A percentile compares a stretch with the other conserved stretches of the same genome.
Evolutionary conservation across 139 green algal genomes (phyloP).

Genomic region (Auxenochlorella pyrenoidosa): DNA sequence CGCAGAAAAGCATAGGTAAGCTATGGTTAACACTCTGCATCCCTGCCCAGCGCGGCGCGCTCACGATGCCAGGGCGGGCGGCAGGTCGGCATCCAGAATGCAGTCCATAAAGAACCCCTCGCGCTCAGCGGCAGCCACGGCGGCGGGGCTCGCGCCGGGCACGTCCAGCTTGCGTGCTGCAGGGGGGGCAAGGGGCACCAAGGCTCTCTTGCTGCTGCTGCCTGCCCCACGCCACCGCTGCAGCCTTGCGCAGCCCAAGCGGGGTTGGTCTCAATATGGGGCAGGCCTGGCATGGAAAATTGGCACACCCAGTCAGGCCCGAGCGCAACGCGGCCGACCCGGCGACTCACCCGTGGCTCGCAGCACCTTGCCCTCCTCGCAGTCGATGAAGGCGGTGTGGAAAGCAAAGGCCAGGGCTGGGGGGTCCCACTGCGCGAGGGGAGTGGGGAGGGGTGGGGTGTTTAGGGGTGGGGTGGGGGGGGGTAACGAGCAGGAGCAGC

Average conservation of each 20-base stretch:
- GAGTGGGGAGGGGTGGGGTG: too few relatives aligned
- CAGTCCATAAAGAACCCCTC: conserved; percentile 66
- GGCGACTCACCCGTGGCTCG: conserved; percentile 19
- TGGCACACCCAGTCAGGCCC: too few relatives aligned
- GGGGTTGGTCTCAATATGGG: too few relatives aligned
- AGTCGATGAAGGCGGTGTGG: conserved; percentile 56
- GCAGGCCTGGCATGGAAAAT: too few relatives aligned
- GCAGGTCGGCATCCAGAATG: conserved; percentile 33
- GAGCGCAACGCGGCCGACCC: too few relatives aligned
- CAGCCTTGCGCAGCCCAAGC: not conserved
- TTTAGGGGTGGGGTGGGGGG: not conserved
- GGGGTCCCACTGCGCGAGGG: conserved; percentile 30
- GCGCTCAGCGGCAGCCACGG: conserved; percentile 32
- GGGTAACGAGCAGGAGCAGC: not conserved
- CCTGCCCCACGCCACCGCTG: not conserved
- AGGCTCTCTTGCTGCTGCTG: not conserved
- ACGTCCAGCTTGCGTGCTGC: conserved; percentile 37
- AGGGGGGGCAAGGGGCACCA: not conserved
- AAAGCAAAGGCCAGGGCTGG: conserved; percentile 57
- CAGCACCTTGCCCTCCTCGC: conserved; percentile 19
- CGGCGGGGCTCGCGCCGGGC: not conserved
- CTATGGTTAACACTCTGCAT: too few relatives aligned
- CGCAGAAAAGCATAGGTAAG: too few relatives aligned
- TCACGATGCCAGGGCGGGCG: not conserved
- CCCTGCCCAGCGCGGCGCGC: not conserved